Conservation (phyloP, 2,329 filamentous ascomycete genomes). For the Botrytis galanthina region DNA sequence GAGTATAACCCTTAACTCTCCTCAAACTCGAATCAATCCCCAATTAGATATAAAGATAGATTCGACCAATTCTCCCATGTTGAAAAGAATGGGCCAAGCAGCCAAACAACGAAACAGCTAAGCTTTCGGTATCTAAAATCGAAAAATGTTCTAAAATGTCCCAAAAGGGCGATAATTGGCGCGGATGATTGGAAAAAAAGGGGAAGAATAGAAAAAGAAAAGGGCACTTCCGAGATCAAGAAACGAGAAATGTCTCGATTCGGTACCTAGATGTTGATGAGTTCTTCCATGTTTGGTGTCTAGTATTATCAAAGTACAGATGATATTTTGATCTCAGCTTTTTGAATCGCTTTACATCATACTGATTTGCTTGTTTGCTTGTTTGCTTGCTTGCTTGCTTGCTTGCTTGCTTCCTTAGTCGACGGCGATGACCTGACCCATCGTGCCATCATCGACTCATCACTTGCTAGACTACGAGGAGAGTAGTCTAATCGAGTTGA, state of each 20-base stretch:
- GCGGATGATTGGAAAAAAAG: neutral
- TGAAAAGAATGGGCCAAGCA: neutral
- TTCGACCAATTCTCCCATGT: neutral
- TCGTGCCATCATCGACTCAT: neutral
- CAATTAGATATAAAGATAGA: neutral
- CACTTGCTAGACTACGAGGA: neutral
- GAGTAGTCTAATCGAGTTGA: neutral
- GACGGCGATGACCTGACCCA: neutral
- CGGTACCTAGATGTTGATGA: neutral
- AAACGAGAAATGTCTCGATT: conserved; percentile 1
- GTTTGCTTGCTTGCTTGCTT: neutral
- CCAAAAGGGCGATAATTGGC: neutral
- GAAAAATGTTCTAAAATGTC: neutral
- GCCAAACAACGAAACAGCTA: neutral
- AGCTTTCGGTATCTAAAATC: neutral
- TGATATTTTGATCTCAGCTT: neutral
- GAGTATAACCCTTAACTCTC: neutral
- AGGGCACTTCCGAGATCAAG: neutral
- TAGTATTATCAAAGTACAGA: no score
- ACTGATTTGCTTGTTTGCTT: neutral
- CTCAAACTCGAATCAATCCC: neutral
- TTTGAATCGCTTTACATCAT: neutral
- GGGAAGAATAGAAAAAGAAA: neutral
- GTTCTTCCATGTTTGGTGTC: no score
- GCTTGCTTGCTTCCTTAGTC: neutral